Evolutionary conservation across 140 eudicot species (phyloP), one percentile per base, ranked within the genome.

Genomic region (Bidens hawaiensis): DNA sequence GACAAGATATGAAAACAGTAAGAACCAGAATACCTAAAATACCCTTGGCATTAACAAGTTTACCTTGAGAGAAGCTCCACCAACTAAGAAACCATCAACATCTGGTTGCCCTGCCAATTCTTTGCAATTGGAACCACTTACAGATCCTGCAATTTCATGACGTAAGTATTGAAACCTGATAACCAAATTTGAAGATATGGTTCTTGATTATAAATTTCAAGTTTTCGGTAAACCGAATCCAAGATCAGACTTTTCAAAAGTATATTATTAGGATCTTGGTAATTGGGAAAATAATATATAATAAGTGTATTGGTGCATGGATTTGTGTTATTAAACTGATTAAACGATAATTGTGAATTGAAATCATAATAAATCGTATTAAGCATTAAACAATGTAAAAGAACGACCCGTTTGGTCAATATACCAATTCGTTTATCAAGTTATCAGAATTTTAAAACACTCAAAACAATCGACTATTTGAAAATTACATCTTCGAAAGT

Each of bases 1-100:
- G 4, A 28, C 23, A 57, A 24, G 14, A 45, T 41, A 17, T 2
- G 52, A 52, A 52, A 52, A 52, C 0, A 14, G 19, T 52, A 52
- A 52, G 57, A 52, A 52, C 33, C 24, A 52, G 21, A 50, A 50
- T 50, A 23, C 57, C 17, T 7, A 50, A 49, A 22, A 21, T 9
- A 50, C 57, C 28, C 26, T 48, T 48, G 54, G 54, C 15, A 48
- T 3, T 48, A 3, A 21, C 11, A 15, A 24, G n/a, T n/a, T 36
- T 74, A 88, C 96, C 96, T 88, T 88, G 54, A 88, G 87, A 22
- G 96, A 88, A 61, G 96, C 96, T 78, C 96, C 96, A 55, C 96
- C 94, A 58, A 87, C 96, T 60, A 87, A 70, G 81, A 88, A 88
- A 19, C 96, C 96, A 77, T 88, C 94, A 31, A 84, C 89, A 60